Base-by-base conservation (phyloP, 208 protist species). In the Phytomonas sp. region DNA sequence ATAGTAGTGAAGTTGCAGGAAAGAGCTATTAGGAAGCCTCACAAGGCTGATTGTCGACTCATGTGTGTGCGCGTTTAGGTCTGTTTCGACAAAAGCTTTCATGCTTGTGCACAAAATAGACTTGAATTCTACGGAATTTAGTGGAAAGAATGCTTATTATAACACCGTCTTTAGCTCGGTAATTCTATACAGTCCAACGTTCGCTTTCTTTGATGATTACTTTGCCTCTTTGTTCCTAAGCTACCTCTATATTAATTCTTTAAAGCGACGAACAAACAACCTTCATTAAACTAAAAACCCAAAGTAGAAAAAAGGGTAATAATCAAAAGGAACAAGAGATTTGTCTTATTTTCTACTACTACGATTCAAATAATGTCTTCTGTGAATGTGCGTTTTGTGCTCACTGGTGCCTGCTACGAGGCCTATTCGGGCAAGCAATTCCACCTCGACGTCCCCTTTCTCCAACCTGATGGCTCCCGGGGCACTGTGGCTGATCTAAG, bases 361-460 rank as follows among this genome's bases (percentile, higher is more conserved):
- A 6, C 13, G 20, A 20, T 20, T 20, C 40, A 36, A 5, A 62
- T 4, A 11, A 83, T 79, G 79, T 72, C 77, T 2, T 68, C 68
- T 40, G 69, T 90, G 51, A 76, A 76, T 60, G 72, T 92, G 29
- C 81, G 82, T n/a, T 87, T 90, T 74, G 75, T 94, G 17, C 64
- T 94, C 56, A 94, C 79, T 17, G 88, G 85, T 0, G 82, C 85
- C 6, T 94, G 85, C 67, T 71, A 80, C 66, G 56, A 71, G 0
- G 65, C 70, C 34, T 94, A 90, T 71, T 88, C 82, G 33, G 88
- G 88, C 3, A 61, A 76, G 28, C 84, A 87, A n/a, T 71, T 94
- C 46, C 76, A 86, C 64, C 46, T 85, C 62, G 59, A 71, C 23
- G 78, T 91, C 20, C 78, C 85, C 2, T 63, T 94, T 4, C 43